Conservation (phyloP, 345 rosid species). For the Combretum micranthum region DNA sequence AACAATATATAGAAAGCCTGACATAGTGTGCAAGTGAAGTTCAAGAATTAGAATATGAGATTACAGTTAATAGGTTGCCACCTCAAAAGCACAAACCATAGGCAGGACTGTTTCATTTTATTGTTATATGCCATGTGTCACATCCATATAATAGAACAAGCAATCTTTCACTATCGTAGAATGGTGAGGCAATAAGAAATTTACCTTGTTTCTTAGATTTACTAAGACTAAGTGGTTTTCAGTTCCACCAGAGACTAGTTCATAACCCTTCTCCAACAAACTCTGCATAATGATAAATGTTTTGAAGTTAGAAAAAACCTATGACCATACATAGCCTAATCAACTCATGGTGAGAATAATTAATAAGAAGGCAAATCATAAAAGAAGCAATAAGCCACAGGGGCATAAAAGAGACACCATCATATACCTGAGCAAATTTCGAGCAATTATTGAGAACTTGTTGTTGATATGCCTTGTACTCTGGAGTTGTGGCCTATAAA, state of each 20-base stretch:
- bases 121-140: neutral
- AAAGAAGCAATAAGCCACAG: neutral
- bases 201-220: conserved; percentile 77
- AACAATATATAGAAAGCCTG: no score
- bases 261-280: conserved; percentile 67
- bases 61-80: neutral
- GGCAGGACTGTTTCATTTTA: neutral
- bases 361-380: neutral
- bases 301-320: neutral
- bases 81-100: neutral
- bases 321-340: conserved; percentile 1
- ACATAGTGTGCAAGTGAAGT: no score
- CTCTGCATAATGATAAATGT: conserved; percentile 39
- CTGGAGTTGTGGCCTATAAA: conserved; percentile 64
- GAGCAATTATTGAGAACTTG: conserved; percentile 79
- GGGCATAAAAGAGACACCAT: neutral
- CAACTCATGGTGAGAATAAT: conserved; percentile 2
- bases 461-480: conserved; percentile 83
- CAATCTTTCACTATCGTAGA: neutral
- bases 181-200: neutral
- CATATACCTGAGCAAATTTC: conserved; percentile 62
- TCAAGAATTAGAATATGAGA: no score
- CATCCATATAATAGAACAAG: neutral
- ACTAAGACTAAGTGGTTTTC: conserved; percentile 92
- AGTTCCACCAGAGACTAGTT: conserved; percentile 93